Base-by-base conservation (phyloP, 345 rosid genomes). In the Streptanthus diversifolius region DNA sequence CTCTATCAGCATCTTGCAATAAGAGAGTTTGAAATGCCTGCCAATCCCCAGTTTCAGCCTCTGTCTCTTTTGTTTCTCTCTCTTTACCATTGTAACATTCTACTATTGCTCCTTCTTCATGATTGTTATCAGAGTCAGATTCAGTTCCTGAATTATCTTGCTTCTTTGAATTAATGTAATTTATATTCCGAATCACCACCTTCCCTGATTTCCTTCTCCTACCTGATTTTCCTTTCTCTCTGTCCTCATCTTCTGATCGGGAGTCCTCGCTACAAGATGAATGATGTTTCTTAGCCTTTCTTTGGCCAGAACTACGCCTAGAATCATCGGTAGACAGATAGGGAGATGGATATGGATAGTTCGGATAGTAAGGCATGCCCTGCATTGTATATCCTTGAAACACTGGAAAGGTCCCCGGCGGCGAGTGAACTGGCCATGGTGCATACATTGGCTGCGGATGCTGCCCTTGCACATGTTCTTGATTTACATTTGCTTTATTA, bases 321-420 rank as follows among this genome's bases (percentile, higher is more conserved):
- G 83, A 82, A 78, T 87, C 92, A 65, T 84, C 93, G 33, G 80
- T 81, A 61, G 95, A 80, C 29, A 88, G 82, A 87, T 85, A 80
- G 63, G 90, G 85, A 56, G 85, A 84, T 72, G 82, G 90, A 74
- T 79, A 86, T 15, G 89, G 90, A 81, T 91, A 86, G 62, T 74
- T 80, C 54, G 85, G 93, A 74, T 86, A 88, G 77, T 87, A 91
- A 35, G 96, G 89, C 84, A 91, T 76, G 33, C 96, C 91, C 61
- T 84, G 96, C 90, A 90, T 84, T 9, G 93, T 82, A 80, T 91
- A 91, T 52, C 97, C 96, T 81, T 86, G 99, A 80, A 83, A 91
- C 32, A 82, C 79, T 58, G 93, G 89, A 35, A 83, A 80, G 35
- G 89, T 71, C 43, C 97, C 99, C 0, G 97, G 88, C 37, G 93